Evolutionary conservation across 2,329 filamentous ascomycete species (phyloP), one percentile per base, ranked within the genome.

Genomic region (Biscogniauxia mediterranea): DNA sequence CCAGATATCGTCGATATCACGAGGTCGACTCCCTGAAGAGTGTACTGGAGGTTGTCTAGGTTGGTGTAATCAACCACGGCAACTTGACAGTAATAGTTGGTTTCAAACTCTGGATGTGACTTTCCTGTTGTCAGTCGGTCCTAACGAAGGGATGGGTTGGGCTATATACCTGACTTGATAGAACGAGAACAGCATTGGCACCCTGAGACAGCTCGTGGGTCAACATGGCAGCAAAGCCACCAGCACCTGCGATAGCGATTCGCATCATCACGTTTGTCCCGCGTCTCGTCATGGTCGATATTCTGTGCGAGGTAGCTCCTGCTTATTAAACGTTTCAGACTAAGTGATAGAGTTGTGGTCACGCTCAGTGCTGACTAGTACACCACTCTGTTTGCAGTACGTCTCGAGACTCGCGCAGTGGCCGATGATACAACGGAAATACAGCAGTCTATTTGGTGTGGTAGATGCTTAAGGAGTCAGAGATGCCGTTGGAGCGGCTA

Each of bases 1-100:
- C 88, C 89, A 1, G 83, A 84, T 55, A 93, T 85, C 1, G 89
- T 93, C 1, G 89, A 93, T 59, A 93, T 89, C 68, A 92, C 84
- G 11, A 91, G 83, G 73, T 93, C 88, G 51, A 91, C 83, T 9
- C 90, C 90, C 60, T 83, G 83, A n/a, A 93, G 82, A 8, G 85
- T 83, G 71, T 87, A 91, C 15, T 80, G 80, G 25, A 93, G 80
- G 51, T 81, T 81, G 1, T 81, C 78, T 32, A 81, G 74, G 63
- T 86, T 79, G 64, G 80, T 75, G 72, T 92, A 93, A 76, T 92
- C 81, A n/a, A 92, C 87, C 50, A 85, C 78, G 59, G 86, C 79
- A 54, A 91, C 85, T 73, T 92, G 89, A 67, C 89, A 88, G 53
- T 82, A 84, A 61, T 82, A 79, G 13, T 77, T 74, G 13, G 77